Base-by-base conservation (phyloP, 768 basidiomycete species). In the Tylopilus cervinicoccineus region DNA sequence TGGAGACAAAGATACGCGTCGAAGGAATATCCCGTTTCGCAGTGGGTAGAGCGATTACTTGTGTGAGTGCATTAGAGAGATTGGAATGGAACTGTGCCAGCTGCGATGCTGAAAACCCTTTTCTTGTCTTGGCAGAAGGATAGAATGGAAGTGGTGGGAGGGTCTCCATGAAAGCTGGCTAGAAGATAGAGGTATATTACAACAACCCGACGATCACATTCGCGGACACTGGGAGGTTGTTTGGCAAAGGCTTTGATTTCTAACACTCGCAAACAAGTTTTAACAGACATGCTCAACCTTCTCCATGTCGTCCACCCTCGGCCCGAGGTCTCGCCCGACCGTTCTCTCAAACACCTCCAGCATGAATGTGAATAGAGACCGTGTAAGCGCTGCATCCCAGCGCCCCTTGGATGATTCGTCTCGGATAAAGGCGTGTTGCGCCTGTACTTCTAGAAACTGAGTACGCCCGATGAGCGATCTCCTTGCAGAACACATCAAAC, bases 351-450 rank as follows among this genome's bases (percentile, higher is more conserved):
- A 97, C 10, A 94, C 81, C 63, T 97, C 94, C 76, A 97, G 76
- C 90, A 96, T 88, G 67, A 86, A 88, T 2, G 71, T 70, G 64
- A 93, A 93, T 27, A 93, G 63, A 19, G 84, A 84, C 42, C 80
- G 76, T 0, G 89, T 92, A 43, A 97, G 71, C 0, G 93, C 93
- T 8, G 93, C 92, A 60, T 98, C 95, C 93, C 93, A 98, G 45
- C 95, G 79, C 2, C 92, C 94, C 65, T 96, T 97, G 26, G 87
- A 90, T 7, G 79, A 77, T 59, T 93, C 91, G 64, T 95, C 93
- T 6, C 94, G 83, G 52, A 97, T 86, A 68, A 97, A 97, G 4
- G 95, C 95, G 56, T 97, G 94, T 60, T 98, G 94, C 0, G 94
- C 95, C 66, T 96, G 93, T 13, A 97, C 92, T 66, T 98, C 95